phyloP scores from a whole-genome alignment of 257 asterid genomes.

The Plantago major region DNA sequence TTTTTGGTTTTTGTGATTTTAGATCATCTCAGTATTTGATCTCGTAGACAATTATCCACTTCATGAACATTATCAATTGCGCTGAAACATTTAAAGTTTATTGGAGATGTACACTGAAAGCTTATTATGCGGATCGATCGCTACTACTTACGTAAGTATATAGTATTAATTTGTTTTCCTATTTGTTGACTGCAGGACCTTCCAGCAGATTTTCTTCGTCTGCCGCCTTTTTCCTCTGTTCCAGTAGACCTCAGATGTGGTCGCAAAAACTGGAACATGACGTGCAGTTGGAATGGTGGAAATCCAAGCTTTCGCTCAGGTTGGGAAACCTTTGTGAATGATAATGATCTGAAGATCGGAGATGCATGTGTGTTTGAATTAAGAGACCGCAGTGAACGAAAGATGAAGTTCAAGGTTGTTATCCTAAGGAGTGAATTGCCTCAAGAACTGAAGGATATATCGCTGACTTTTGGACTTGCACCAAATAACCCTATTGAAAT shows the following conservation, averaged over 20 bases:
- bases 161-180: background rate
- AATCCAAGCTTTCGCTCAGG: background rate
- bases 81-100: no score
- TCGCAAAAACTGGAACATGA: conserved; percentile 2
- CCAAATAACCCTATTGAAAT: background rate
- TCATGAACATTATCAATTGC: no score
- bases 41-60: no score
- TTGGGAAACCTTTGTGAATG: background rate
- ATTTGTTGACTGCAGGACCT: background rate
- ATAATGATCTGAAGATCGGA: background rate
- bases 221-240: background rate
- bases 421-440: background rate
- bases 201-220: background rate
- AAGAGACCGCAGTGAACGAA: background rate
- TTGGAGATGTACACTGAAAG: no score
- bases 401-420: conserved; percentile 1
- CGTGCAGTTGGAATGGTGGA: background rate
- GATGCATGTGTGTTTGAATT: conserved; percentile 9
- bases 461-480: background rate
- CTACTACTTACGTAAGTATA: no score
- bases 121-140: no score
- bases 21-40: no score
- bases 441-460: background rate
- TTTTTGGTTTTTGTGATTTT: no score
- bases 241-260: conserved; percentile 5